phyloP scores from a whole-genome alignment of 768 basidiomycete species.

The Boletus sp. region DNA sequence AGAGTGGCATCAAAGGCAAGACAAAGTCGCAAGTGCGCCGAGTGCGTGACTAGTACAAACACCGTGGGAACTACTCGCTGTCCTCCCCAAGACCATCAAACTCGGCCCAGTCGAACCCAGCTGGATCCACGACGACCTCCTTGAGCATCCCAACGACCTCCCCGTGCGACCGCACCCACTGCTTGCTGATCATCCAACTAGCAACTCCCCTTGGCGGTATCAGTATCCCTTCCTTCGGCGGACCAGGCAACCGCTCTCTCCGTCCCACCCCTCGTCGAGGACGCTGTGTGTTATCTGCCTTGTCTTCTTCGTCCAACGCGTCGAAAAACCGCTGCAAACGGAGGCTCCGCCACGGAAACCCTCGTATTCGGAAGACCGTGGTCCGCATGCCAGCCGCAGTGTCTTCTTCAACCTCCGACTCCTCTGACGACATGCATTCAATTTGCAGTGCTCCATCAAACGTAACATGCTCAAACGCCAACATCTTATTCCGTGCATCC shows the following conservation, averaged over 20 bases:
- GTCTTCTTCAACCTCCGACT: constrained; percentile 56
- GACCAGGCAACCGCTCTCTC: constrained; percentile 51
- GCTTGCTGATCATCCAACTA: constrained; percentile 73
- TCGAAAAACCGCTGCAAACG: constrained; percentile 60
- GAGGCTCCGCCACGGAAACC: constrained; percentile 64
- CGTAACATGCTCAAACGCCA: constrained; percentile 53
- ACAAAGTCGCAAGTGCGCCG: too few species aligned
- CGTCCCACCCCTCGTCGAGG: constrained; percentile 59
- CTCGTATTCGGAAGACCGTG: constrained; percentile 50
- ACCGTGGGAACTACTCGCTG: constrained; percentile 38
- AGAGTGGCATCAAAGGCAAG: constrained; percentile 55
- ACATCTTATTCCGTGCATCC: constrained; percentile 52
- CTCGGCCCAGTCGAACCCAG: constrained; percentile 46
- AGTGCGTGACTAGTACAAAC: too few species aligned
- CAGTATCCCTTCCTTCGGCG: constrained; percentile 50
- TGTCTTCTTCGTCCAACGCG: constrained; percentile 57
- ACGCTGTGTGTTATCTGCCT: constrained; percentile 39
- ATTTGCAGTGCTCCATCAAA: constrained; percentile 70
- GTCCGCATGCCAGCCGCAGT: constrained; percentile 25
- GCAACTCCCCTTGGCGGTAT: constrained; percentile 64
- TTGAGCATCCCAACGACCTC: constrained; percentile 45
- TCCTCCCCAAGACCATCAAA: constrained; percentile 55
- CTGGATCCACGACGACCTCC: constrained; percentile 44
- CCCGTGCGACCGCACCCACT: constrained; percentile 53
- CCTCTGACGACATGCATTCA: constrained; percentile 81